A percentile compares a stretch with the other conserved stretches of the same genome.
Conservation (phyloP, 2,329 filamentous ascomycete genomes). For the Aspergillus flavus region DNA sequence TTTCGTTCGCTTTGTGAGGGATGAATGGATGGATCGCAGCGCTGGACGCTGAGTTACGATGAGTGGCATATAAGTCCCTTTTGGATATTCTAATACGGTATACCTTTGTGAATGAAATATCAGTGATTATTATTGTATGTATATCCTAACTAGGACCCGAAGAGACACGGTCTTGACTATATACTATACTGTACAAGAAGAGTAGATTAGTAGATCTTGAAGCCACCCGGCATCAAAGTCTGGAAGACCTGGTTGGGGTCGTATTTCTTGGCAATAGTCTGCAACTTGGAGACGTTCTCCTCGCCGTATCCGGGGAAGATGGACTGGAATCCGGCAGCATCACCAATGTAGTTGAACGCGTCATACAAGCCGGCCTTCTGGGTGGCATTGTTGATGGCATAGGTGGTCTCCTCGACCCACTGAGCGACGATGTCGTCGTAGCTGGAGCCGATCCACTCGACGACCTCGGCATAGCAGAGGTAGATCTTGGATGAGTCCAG, state of each 20-base stretch:
- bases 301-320: constrained; percentile 39
- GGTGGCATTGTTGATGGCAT: constrained; percentile 31
- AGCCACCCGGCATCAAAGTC: constrained; percentile 36
- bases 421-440: constrained; percentile 34
- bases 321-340: constrained; percentile 40
- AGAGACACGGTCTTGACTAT: background rate
- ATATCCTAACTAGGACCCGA: background rate
- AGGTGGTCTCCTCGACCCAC: constrained; percentile 37
- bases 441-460: constrained; percentile 35
- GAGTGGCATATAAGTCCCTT: background rate
- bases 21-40: background rate
- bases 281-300: constrained; percentile 34
- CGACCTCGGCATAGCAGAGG: constrained; percentile 42
- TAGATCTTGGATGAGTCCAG: constrained; percentile 38
- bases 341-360: constrained; percentile 40
- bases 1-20: background rate
- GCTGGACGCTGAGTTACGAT: background rate
- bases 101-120: background rate
- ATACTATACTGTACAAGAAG: background rate
- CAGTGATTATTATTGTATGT: background rate
- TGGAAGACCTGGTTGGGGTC: constrained; percentile 28
- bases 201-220: constrained; percentile 35
- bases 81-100: background rate
- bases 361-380: constrained; percentile 29
- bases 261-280: constrained; percentile 36